Conservation (phyloP, 108 stramenopile species). For the Thalassiosira profunda region DNA sequence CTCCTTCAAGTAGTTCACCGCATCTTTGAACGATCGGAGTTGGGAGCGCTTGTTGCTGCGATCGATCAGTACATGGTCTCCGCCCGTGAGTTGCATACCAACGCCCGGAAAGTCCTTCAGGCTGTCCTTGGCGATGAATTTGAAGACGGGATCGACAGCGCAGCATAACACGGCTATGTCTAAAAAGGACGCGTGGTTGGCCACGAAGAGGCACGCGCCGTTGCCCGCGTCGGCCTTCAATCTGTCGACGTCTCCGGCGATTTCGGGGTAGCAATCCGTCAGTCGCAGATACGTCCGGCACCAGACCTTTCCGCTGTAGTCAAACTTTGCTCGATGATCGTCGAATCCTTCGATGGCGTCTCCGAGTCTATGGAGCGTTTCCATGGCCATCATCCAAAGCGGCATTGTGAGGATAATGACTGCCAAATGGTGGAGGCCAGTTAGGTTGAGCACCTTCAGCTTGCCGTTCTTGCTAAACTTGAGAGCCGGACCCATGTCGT, state of each 20-base stretch:
- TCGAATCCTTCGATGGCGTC: slow-evolving; percentile 52
- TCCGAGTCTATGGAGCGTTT: slow-evolving; percentile 31
- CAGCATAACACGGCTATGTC: slow-evolving; percentile 85
- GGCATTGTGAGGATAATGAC: slow-evolving; percentile 63
- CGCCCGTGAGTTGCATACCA: slow-evolving; percentile 75
- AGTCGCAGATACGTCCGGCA: slow-evolving; percentile 61
- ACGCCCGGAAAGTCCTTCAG: slow-evolving; percentile 72
- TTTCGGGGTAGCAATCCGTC: slow-evolving; percentile 61
- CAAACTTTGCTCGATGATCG: slow-evolving; percentile 64
- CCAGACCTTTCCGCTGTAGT: slow-evolving; percentile 80
- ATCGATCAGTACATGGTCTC: slow-evolving; percentile 82
- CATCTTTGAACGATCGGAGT: slow-evolving; percentile 77
- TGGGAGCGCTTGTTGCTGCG: slow-evolving; percentile 78
- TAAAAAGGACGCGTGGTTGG: slow-evolving; percentile 83
- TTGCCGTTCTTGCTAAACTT: slow-evolving; percentile 38
- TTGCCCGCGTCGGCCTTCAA: slow-evolving; percentile 18
- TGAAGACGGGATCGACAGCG: slow-evolving; percentile 78
- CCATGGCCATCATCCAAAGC: slow-evolving; percentile 66
- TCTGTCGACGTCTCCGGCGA: slow-evolving; percentile 57
- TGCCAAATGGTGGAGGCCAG: slow-evolving; percentile 56
- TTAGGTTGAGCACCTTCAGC: slow-evolving; percentile 62
- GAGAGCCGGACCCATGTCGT: slow-evolving; percentile 40
- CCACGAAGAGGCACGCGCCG: slow-evolving; percentile 76
- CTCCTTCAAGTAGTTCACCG: slow-evolving; percentile 58
- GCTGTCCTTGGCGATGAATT: slow-evolving; percentile 87